phyloP scores from a whole-genome alignment of 257 asterid species.

The Echium plantagineum region DNA sequence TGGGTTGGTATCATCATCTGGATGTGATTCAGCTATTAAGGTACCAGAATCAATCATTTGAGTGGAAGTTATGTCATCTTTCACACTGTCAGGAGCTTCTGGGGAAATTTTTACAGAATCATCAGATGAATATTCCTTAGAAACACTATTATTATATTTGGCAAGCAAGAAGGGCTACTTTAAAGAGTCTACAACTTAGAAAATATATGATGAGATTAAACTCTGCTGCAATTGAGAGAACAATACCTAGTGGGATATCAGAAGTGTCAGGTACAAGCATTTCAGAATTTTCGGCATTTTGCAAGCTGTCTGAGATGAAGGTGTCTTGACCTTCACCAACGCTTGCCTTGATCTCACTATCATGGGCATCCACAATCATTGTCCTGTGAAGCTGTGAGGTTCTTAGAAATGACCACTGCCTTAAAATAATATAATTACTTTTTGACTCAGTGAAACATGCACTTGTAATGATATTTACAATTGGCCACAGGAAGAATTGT shows the following conservation, averaged over 20 bases:
- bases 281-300: conserved; percentile 25
- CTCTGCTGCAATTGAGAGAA: conserved; percentile 4
- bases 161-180: not conserved
- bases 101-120: conserved; percentile 17
- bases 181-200: not conserved
- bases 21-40: conserved; percentile 40
- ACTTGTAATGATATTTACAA: not conserved
- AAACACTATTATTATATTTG: not conserved
- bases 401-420: conserved; percentile 8
- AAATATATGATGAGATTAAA: conserved; percentile 1
- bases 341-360: conserved; percentile 14
- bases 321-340: conserved; percentile 27
- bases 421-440: too few relatives aligned
- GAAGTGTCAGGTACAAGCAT: conserved; percentile 49
- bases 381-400: conserved; percentile 28
- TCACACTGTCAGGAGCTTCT: conserved; percentile 18
- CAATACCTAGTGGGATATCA: conserved; percentile 50
- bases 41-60: conserved; percentile 25
- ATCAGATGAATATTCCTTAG: conserved; percentile 30
- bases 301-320: conserved; percentile 22
- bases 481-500: not conserved
- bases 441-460: not conserved
- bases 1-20: conserved; percentile 35
- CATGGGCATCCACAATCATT: conserved; percentile 17
- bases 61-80: conserved; percentile 21